A percentile compares a stretch with the other conserved stretches of the same genome.
phyloP scores from a whole-genome alignment of 2,329 filamentous ascomycete species.

The Davidsoniella virescens region DNA sequence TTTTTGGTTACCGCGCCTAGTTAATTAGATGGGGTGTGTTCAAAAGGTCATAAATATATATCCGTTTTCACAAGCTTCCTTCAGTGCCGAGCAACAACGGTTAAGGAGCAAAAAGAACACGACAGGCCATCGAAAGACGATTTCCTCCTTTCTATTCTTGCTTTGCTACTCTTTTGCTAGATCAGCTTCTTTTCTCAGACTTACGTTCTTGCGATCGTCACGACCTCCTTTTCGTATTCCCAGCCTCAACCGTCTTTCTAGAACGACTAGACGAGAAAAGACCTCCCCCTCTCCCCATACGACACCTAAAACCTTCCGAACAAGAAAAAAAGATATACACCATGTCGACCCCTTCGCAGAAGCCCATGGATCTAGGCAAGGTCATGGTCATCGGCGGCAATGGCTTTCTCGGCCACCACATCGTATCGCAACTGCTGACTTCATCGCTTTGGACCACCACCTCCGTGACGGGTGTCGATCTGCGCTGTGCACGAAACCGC shows the following conservation, averaged over 20 bases:
- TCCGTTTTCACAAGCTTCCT: background rate
- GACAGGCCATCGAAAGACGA: too few relatives aligned
- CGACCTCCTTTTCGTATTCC: background rate
- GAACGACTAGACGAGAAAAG: background rate
- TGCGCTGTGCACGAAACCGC: slow-evolving; percentile 55
- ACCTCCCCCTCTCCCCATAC: too few relatives aligned
- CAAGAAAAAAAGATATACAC: too few relatives aligned
- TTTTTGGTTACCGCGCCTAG: background rate
- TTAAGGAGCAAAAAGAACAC: too few relatives aligned
- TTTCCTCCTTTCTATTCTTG: too few relatives aligned
- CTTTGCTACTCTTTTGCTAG: too few relatives aligned
- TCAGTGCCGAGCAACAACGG: background rate
- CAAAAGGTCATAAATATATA: background rate
- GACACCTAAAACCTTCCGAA: too few relatives aligned
- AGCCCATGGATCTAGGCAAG: slow-evolving; percentile 35
- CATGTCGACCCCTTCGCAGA: too few relatives aligned
- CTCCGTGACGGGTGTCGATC: slow-evolving; percentile 53
- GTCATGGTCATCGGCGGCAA: slow-evolving; percentile 71
- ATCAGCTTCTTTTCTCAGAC: background rate
- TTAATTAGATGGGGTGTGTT: background rate
- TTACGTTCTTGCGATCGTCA: background rate
- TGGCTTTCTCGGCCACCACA: slow-evolving; percentile 70
- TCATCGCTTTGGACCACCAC: slow-evolving; percentile 25
- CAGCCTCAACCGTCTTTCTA: background rate
- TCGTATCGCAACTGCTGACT: slow-evolving; percentile 55